Conservation (phyloP, 768 basidiomycete genomes). For the Naganishia kalamii region DNA sequence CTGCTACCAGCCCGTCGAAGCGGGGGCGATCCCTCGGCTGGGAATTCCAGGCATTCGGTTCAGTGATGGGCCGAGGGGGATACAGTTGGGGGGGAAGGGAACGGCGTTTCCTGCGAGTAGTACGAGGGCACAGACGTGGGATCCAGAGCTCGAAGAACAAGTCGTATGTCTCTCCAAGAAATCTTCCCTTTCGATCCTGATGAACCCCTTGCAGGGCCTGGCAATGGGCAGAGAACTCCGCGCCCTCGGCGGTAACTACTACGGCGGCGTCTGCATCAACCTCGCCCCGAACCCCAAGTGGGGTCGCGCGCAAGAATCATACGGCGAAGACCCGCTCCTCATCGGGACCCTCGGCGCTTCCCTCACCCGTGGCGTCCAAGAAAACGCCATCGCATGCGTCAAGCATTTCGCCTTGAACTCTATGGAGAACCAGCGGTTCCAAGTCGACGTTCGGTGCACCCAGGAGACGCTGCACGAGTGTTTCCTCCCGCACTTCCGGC, state of each 20-base stretch:
- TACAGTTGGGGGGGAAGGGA: background rate
- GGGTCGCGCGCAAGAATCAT: constrained; percentile 11
- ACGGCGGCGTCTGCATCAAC: constrained; percentile 12
- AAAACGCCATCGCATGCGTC: constrained; percentile 16
- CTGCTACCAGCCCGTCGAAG: background rate
- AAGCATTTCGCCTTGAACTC: constrained; percentile 19
- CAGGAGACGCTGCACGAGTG: constrained; percentile 15
- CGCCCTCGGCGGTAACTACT: constrained; percentile 3
- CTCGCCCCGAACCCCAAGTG: constrained; percentile 4
- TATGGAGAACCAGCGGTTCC: constrained; percentile 7
- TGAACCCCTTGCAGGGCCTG: background rate
- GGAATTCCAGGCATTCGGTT: constrained; percentile 8
- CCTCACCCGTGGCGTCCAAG: background rate
- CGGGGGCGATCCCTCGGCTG: background rate
- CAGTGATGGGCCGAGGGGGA: constrained; percentile 1
- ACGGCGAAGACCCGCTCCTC: constrained; percentile 9
- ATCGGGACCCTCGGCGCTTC: constrained; percentile 9
- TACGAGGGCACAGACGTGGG: background rate
- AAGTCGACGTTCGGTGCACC: background rate
- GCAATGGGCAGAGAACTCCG: constrained; percentile 12
- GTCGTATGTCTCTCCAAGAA: background rate
- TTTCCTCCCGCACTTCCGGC: constrained; percentile 16
- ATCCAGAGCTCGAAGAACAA: background rate
- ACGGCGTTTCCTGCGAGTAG: background rate
- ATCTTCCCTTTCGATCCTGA: background rate